Percentiles rank a stretch among this genome's conserved stretches.
Evolutionary conservation across 2,329 filamentous ascomycete genomes (phyloP).

Genomic region (Aspergillus sojae): DNA sequence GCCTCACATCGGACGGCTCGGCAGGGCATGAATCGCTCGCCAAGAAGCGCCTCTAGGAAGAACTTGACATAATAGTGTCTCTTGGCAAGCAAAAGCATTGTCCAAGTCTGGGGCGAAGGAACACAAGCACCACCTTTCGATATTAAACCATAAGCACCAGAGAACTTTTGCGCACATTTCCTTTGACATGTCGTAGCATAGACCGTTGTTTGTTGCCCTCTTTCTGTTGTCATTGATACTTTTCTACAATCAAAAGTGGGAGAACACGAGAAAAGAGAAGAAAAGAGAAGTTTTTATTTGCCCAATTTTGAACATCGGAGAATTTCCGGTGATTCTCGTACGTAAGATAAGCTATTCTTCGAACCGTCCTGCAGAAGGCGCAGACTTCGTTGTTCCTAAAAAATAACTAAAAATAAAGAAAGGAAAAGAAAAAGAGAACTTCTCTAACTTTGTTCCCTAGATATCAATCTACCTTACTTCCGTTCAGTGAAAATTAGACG

Average conservation of each 20-base stretch:
- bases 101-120: neutral
- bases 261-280: neutral
- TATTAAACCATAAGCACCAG: neutral
- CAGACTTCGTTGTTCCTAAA: neutral
- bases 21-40: neutral
- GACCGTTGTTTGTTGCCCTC: neutral
- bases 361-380: neutral
- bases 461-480: neutral
- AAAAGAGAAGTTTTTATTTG: neutral
- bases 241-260: neutral
- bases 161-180: neutral
- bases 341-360: neutral
- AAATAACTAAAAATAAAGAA: neutral
- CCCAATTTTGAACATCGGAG: neutral
- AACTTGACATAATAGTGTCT: neutral
- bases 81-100: neutral
- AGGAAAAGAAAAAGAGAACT: fast-evolving
- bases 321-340: neutral
- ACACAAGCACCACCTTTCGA: neutral
- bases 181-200: neutral
- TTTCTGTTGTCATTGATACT: neutral
- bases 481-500: neutral
- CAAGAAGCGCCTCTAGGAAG: neutral
- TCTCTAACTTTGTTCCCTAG: neutral
- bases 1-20: neutral